Percentiles rank a stretch among this genome's conserved stretches.
These are phyloP conservation scores for Picea mariana DNA, from an alignment of 83 land plant genomes.

Conservation along the genomic window DNA sequence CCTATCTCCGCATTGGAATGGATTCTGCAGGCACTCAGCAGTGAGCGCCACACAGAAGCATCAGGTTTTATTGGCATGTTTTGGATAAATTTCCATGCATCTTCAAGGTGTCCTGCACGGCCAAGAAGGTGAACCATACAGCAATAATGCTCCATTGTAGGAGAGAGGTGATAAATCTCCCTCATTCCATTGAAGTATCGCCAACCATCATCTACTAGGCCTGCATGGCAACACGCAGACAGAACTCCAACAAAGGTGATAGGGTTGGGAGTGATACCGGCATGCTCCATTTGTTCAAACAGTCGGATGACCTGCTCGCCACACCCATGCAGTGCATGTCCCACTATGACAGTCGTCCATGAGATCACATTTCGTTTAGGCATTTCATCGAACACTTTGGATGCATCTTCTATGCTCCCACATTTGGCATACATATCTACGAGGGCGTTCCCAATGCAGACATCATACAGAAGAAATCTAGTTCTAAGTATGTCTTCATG, in stretches of 20 bases:
- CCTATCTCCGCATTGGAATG: slow-evolving; percentile 25
- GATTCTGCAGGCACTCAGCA: slow-evolving; percentile 30
- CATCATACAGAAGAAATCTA: slow-evolving; percentile 21
- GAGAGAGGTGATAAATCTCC: slow-evolving; percentile 24
- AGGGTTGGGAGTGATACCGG: slow-evolving; percentile 37
- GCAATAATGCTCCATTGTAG: slow-evolving; percentile 39
- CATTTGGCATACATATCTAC: too few relatives aligned
- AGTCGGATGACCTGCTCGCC: slow-evolving; percentile 29
- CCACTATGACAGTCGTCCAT: slow-evolving; percentile 47
- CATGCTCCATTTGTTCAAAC: slow-evolving; percentile 34
- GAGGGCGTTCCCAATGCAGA: slow-evolving; percentile 23
- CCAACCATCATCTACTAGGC: slow-evolving; percentile 38
- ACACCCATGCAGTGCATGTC: slow-evolving; percentile 43
- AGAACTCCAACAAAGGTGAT: too few relatives aligned
- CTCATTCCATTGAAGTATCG: slow-evolving; percentile 30
- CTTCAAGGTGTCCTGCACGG: slow-evolving; percentile 33
- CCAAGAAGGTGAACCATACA: slow-evolving; percentile 51
- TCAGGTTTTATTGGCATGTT: slow-evolving; percentile 36
- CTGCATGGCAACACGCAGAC: slow-evolving; percentile 57
- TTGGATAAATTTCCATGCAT: slow-evolving; percentile 32
- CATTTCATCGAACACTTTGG: slow-evolving; percentile 22
- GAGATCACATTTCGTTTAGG: slow-evolving; percentile 24
- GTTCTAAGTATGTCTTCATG: slow-evolving; percentile 22
- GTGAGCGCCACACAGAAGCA: slow-evolving; percentile 26
- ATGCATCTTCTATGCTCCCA: slow-evolving; percentile 28